These are phyloP conservation scores for Cynanchum wilfordii DNA, from an alignment of 257 asterid genomes.

Conservation along the genomic window DNA sequence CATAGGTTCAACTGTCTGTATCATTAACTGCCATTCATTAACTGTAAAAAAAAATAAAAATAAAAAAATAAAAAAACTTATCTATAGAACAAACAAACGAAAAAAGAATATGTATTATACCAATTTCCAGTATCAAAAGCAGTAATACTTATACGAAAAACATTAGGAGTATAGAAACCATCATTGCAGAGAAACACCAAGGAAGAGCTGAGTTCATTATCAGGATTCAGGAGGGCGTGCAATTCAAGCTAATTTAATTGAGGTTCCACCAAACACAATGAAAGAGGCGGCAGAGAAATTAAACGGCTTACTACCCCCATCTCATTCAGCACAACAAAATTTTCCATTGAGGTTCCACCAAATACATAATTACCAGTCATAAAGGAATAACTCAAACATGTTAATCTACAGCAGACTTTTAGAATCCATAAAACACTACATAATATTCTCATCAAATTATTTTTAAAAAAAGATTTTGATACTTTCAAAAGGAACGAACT, in stretches of 20 bases:
- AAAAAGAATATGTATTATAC: background rate
- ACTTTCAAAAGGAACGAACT: background rate
- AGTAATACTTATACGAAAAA: background rate
- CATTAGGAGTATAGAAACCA: background rate
- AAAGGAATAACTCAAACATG: background rate
- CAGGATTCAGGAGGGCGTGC: background rate
- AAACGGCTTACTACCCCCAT: background rate
- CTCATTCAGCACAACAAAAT: background rate
- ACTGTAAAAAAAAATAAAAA: too few species aligned
- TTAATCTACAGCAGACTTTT: background rate
- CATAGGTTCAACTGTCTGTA: slow-evolving; percentile 45
- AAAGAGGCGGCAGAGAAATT: background rate
- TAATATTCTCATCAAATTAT: background rate
- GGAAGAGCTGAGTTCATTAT: background rate
- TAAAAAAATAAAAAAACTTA: background rate
- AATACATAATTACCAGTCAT: background rate
- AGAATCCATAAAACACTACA: background rate
- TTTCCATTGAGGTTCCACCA: too few species aligned
- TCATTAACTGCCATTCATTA: background rate
- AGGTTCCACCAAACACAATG: background rate
- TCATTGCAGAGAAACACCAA: background rate
- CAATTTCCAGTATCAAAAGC: background rate
- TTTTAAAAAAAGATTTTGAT: too few species aligned
- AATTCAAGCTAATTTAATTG: background rate
- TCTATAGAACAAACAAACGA: background rate